These are phyloP conservation scores for Malus domestica DNA, from an alignment of 306 rosid genomes.

Conservation along the genomic window ASM211411v1 NC_041804.1:34732501-34733000, in stretches of 20 bases:
- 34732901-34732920: neutral
- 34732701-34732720: constrained; percentile 96
- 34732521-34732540: constrained; percentile 76
- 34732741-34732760: constrained; percentile 90
- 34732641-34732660: constrained; percentile 63
- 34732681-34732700: constrained; percentile 98
- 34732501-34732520: constrained; percentile 81
- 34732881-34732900: neutral
- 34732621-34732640: constrained; percentile 56
- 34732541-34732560: constrained; percentile 81
- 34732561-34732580: constrained; percentile 59
- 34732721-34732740: constrained; percentile 83
- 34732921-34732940: neutral
- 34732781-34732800: constrained; percentile 85
- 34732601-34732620: constrained; percentile 79
- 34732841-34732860: neutral
- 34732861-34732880: neutral
- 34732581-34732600: constrained; percentile 72
- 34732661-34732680: constrained; percentile 67
- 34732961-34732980: neutral
- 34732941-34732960: neutral
- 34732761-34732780: constrained; percentile 76
- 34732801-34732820: constrained; percentile 91
- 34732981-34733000: neutral
- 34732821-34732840: constrained; percentile 46